Evolutionary conservation across 1,139 yeast species (phyloP).

Genomic region (Suhomyces bribrorum): DNA sequence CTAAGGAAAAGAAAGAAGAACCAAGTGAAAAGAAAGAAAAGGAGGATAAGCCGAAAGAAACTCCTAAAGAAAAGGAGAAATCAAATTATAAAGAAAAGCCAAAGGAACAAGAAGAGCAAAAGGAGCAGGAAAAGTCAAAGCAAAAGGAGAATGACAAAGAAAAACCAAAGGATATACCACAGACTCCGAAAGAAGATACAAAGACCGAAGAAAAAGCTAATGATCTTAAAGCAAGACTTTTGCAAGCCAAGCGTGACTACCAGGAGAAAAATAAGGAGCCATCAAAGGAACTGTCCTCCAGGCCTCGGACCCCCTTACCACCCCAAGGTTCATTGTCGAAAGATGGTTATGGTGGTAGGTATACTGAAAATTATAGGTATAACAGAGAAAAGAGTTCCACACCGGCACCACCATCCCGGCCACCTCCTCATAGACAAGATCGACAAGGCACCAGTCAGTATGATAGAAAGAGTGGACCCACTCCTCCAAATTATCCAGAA

Average conservation of each 20-base stretch:
- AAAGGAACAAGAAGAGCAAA: too few species aligned
- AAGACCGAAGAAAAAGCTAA: slow-evolving; percentile 9
- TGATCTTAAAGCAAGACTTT: slow-evolving; percentile 23
- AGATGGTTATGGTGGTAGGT: slow-evolving; percentile 7
- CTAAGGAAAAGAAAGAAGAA: slow-evolving; percentile 1
- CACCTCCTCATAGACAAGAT: slow-evolving; percentile 4
- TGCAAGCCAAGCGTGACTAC: slow-evolving; percentile 29
- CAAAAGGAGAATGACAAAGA: background rate
- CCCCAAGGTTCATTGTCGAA: slow-evolving; percentile 13
- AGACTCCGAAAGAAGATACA: slow-evolving; percentile 3
- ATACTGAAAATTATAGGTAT: slow-evolving; percentile 7
- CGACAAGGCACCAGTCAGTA: slow-evolving; percentile 2
- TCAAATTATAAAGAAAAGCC: background rate
- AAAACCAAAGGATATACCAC: background rate
- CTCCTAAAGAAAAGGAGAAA: slow-evolving; percentile 1
- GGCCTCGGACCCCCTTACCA: slow-evolving; percentile 15
- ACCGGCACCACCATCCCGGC: slow-evolving; percentile 1
- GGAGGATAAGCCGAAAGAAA: slow-evolving; percentile 3
- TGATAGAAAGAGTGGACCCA: slow-evolving; percentile 7
- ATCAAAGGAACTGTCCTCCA: slow-evolving; percentile 2
- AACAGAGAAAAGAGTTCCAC: slow-evolving; percentile 5
- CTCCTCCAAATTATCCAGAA: slow-evolving; percentile 5
- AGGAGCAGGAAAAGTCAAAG: slow-evolving; percentile 2
- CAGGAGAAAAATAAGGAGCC: slow-evolving; percentile 14
- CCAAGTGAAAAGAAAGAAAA: slow-evolving; percentile 1